Base-by-base conservation (phyloP, 495 filamentous ascomycete genomes). In the Talaromyces nanjingensis region DNA sequence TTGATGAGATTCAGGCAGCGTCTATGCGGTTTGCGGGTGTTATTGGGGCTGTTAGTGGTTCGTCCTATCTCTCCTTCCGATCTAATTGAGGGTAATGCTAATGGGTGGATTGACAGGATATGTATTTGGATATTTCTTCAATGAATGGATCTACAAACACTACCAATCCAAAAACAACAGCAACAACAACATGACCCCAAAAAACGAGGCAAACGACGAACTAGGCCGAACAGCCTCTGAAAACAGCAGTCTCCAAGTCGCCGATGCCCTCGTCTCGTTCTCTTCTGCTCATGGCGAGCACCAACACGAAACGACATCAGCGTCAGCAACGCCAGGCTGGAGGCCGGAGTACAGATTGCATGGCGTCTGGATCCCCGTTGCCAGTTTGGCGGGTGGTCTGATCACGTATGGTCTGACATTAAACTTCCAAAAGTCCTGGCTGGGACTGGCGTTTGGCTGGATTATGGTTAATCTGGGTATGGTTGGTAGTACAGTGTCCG, bases 1-100 rank as follows among this genome's bases (percentile, higher is more conserved):
- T 77, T 58, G 57, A 77, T 59, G 75, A 69, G 0, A 68, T 76
- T 33, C 55, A 73, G 27, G 73, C 75, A 11, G 73, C 75, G 24
- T 77, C 75, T 0, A 71, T 77, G 68, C 70, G 75, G 24, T 77
- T 76, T 66, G 75, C 74, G 18, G 73, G 74, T 33, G 71, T 76
- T 0, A 71, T 77, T 37, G 75, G 75, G 8, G 72, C 69, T 9
- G 63, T 73, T 0, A 66, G 69, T 29, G 73, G 73, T 77, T 70
- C 22, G 60, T 64, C 31, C 29, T 31, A 7, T 20, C 8, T 11
- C 31, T 22, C 14, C 12, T n/a, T 49, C 9, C 33, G 12, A 12
- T 11, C 2, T 37, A 12, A 37, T 37, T 37, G 29, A 45, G 18
- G 0, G 2, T 6, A 22, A 6, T 16, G 29, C 8, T 55, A 57